phyloP scores from a whole-genome alignment of 2,329 filamentous ascomycete species.

The Curvularia spicifera region DNA sequence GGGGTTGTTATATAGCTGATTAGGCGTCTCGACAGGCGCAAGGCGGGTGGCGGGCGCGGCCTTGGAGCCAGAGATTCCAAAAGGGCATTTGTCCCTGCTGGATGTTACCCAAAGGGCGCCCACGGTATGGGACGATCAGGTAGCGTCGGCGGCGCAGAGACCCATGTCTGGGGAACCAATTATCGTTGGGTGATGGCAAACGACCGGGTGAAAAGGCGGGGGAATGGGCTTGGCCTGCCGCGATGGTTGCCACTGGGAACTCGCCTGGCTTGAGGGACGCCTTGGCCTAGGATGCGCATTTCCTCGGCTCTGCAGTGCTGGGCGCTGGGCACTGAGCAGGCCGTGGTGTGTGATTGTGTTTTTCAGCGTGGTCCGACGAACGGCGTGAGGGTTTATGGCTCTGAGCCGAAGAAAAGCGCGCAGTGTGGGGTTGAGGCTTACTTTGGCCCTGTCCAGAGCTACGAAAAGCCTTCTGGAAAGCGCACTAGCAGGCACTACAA shows the following conservation, averaged over 20 bases:
- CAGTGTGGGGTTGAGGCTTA: slow-evolving; percentile 23
- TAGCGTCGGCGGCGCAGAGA: slow-evolving; percentile 8
- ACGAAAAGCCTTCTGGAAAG: slow-evolving; percentile 20
- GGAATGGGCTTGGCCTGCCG: slow-evolving; percentile 11
- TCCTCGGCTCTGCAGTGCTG: slow-evolving; percentile 16
- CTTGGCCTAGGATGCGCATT: slow-evolving; percentile 14
- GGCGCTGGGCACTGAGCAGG: slow-evolving; percentile 18
- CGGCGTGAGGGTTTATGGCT: slow-evolving; percentile 2
- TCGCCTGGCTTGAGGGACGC: slow-evolving; percentile 6
- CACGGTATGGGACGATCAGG: slow-evolving; percentile 11
- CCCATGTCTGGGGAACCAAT: slow-evolving; percentile 34
- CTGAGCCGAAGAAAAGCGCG: slow-evolving; percentile 30
- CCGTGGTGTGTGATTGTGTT: slow-evolving; percentile 4
- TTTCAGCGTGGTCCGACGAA: slow-evolving; percentile 11
- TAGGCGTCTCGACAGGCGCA: slow-evolving; percentile 3
- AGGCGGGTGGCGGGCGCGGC: background rate
- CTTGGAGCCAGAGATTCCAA: slow-evolving; percentile 22
- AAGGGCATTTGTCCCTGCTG: background rate
- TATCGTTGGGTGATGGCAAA: slow-evolving; percentile 28
- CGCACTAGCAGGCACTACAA: slow-evolving; percentile 15
- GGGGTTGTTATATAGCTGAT: slow-evolving; percentile 17
- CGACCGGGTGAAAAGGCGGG: slow-evolving; percentile 20
- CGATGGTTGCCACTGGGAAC: slow-evolving; percentile 10
- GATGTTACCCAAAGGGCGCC: slow-evolving; percentile 5
- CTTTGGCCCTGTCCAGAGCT: slow-evolving; percentile 13